Evolutionary conservation across 2,329 filamentous ascomycete genomes (phyloP), one percentile per base, ranked within the genome.

Genomic region (Botrytis hyacinthi): DNA sequence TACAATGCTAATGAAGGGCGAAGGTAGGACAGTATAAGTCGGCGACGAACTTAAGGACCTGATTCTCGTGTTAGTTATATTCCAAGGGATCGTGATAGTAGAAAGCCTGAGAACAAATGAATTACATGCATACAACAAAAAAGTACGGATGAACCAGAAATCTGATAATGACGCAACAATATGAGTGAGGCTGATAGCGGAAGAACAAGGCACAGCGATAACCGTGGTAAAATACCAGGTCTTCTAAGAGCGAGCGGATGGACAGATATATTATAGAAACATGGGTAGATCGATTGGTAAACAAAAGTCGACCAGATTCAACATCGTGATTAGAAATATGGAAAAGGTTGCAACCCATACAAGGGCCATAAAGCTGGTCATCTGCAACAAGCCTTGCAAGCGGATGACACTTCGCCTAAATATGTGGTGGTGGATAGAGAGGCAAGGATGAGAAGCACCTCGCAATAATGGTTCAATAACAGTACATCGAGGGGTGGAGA

Each of bases 201-300:
- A 72, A 69, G 42, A 54, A 67, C 61, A 32, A 72, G 70, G 62
- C 40, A 72, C 70, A 72, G 61, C 75, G 63, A 75, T 75, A 71
- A 77, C 74, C 76, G 77, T 77, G 75, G 75, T 22, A 71, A 60
- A 75, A 74, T 76, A 78, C 79, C 73, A 79, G 79, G 78, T 75
- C 73, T 44, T 76, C 74, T 32, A 69, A 77, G 74, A 67, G 74
- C 71, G 74, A 74, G 76, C 76, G 77, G 78, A 78, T 76, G 77
- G 75, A 71, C 72, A 77, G 77, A 77, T 75, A 78, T 79, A 78
- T 76, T 78, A 79, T 80, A 79, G 77, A 78, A 76, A 77, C 78
- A 79, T 78, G 79, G 78, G 76, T 79, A 46, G 76, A 73, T 77
- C 69, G 75, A 74, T 78, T 77, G 77, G 79, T 78, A 76, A 77